Evolutionary conservation across 306 rosid genomes (phyloP).

Genomic region (Datisca glomerata): DNA sequence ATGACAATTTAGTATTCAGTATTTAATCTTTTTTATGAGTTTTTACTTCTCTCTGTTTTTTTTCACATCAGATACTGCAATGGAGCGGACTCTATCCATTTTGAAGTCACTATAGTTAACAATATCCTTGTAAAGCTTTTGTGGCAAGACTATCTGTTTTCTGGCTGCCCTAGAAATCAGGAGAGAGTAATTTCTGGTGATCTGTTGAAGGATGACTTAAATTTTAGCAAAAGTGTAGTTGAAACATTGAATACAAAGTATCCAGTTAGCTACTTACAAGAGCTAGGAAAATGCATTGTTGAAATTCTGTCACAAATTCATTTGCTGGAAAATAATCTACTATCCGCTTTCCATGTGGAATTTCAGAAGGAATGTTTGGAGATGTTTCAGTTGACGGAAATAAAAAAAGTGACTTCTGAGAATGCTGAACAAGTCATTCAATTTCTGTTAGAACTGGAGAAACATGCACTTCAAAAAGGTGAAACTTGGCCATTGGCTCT

Average conservation of each 20-base stretch:
- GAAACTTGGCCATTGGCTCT: slow-evolving; percentile 73
- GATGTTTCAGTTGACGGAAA: slow-evolving; percentile 37
- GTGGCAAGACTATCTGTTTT: slow-evolving; percentile 55
- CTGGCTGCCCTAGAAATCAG: slow-evolving; percentile 26
- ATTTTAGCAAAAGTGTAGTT: slow-evolving; percentile 24
- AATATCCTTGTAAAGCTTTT: slow-evolving; percentile 53
- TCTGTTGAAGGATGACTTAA: slow-evolving; percentile 23
- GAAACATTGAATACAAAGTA: slow-evolving; percentile 26
- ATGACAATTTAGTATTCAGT: too few relatives aligned
- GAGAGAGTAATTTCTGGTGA: slow-evolving; percentile 26
- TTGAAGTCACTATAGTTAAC: slow-evolving; percentile 46
- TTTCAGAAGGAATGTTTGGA: slow-evolving; percentile 43
- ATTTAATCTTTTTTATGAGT: background rate
- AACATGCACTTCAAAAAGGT: slow-evolving; percentile 49
- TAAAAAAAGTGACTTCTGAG: slow-evolving; percentile 19
- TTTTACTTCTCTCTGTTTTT: slow-evolving; percentile 14
- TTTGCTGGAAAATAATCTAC: slow-evolving; percentile 34
- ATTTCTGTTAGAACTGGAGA: slow-evolving; percentile 57
- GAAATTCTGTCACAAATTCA: slow-evolving; percentile 53
- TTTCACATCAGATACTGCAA: slow-evolving; percentile 46
- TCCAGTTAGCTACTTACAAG: slow-evolving; percentile 55
- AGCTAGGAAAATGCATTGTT: slow-evolving; percentile 60
- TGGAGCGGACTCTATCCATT: slow-evolving; percentile 39
- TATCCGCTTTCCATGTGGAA: slow-evolving; percentile 40
- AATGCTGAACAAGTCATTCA: slow-evolving; percentile 39